Conservation (phyloP, 352 stramenopile species). For the Elongisporangium undulatum region DNA sequence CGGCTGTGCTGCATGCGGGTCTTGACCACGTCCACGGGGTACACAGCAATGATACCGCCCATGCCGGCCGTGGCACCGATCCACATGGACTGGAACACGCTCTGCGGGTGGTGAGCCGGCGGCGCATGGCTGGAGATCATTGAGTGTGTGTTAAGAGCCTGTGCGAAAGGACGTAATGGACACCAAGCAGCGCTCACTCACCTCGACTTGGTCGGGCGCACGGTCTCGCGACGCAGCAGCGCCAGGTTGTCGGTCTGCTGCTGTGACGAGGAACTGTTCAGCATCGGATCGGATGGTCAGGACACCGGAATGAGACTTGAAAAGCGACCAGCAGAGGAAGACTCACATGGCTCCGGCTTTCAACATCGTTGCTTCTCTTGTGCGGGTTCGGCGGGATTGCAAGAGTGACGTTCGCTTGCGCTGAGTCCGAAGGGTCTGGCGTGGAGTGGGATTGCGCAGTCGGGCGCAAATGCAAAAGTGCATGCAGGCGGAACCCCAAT, state of each 20-base stretch:
- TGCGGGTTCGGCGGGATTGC: background rate
- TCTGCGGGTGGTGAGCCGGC: conserved; percentile 32
- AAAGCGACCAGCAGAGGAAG: background rate
- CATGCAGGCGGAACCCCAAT: background rate
- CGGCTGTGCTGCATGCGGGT: conserved; percentile 79
- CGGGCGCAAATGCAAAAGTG: background rate
- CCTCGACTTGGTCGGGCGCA: background rate
- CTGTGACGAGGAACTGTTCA: background rate
- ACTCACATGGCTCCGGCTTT: background rate
- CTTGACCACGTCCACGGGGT: conserved; percentile 83
- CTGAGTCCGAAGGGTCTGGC: no score
- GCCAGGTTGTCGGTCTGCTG: background rate
- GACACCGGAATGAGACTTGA: background rate
- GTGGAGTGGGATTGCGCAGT: background rate
- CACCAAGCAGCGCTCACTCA: background rate
- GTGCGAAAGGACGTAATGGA: background rate
- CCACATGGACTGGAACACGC: conserved; percentile 75
- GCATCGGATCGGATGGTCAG: background rate
- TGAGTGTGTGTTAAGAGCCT: background rate
- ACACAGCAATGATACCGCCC: conserved; percentile 78
- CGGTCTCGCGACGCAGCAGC: background rate
- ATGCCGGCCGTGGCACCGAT: conserved; percentile 76
- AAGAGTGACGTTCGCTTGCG: background rate
- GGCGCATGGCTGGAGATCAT: conserved; percentile 10
- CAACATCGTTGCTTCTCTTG: background rate